These are phyloP conservation scores for Clitocybe nebularis DNA, from an alignment of 1,284 basidiomycete genomes.

Conservation along the genomic window DNA sequence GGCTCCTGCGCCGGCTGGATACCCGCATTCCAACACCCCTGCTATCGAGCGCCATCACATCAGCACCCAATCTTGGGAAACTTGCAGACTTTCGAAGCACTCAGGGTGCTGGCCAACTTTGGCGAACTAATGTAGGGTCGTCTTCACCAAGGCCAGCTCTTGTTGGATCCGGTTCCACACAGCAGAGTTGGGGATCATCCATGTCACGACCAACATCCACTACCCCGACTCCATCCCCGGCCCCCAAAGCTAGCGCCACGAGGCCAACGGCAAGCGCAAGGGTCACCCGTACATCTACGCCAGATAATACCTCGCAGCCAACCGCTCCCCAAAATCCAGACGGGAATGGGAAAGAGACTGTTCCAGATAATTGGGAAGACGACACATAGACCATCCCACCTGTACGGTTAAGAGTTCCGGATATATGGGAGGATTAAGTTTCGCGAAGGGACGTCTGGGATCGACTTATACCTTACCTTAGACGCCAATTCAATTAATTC, in stretches of 20 bases:
- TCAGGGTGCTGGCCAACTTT: slow-evolving; percentile 14
- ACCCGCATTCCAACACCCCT: slow-evolving; percentile 71
- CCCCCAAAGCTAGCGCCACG: slow-evolving; percentile 3
- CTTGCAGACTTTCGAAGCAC: slow-evolving; percentile 46
- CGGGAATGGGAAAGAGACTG: slow-evolving; percentile 11
- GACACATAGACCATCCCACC: slow-evolving; percentile 24
- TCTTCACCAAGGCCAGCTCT: slow-evolving; percentile 16
- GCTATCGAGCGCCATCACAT: slow-evolving; percentile 46
- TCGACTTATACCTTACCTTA: no score
- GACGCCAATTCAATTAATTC: no score
- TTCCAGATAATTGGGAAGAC: slow-evolving; percentile 34
- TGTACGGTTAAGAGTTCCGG: no score
- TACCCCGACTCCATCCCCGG: slow-evolving; percentile 2
- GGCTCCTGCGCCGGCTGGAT: slow-evolving; percentile 77
- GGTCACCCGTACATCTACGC: slow-evolving; percentile 13
- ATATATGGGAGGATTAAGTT: no score
- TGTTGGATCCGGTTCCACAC: slow-evolving; percentile 1
- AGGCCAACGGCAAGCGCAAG: slow-evolving; percentile 4
- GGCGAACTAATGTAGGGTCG: slow-evolving; percentile 18
- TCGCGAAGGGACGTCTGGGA: no score
- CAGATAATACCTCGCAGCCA: background rate
- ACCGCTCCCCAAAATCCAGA: slow-evolving; percentile 1
- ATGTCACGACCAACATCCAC: slow-evolving; percentile 4
- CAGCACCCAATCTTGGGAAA: slow-evolving; percentile 46
- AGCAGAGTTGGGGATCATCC: slow-evolving; percentile 3